Percentiles rank a stretch among this genome's conserved stretches.
Evolutionary conservation across 768 basidiomycete genomes (phyloP).

Genomic region (Cystofilobasidium bisporidii): DNA sequence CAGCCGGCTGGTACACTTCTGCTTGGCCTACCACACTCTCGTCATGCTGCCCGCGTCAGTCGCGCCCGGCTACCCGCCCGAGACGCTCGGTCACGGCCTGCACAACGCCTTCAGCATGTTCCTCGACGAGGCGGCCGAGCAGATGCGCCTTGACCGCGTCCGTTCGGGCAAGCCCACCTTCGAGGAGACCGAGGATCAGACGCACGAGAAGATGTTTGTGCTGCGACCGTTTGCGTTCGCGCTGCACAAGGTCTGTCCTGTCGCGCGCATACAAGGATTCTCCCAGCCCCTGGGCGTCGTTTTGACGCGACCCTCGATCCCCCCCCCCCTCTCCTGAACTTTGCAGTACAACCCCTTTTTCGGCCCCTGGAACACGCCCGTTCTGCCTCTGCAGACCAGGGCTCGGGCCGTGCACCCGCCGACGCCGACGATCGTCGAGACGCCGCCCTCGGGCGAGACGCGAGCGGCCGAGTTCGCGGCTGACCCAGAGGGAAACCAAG

Average conservation of each 20-base stretch:
- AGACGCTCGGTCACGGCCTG: slow-evolving; percentile 17
- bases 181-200: slow-evolving; percentile 6
- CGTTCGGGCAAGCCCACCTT: no score
- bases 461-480: neutral
- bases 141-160: neutral
- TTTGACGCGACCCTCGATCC: no score
- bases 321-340: no score
- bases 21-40: neutral
- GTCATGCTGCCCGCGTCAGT: slow-evolving; percentile 21
- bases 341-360: slow-evolving; percentile 22
- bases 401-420: no score
- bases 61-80: slow-evolving; percentile 15
- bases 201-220: slow-evolving; percentile 23
- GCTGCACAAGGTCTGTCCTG: slow-evolving; percentile 14
- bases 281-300: no score
- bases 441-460: neutral
- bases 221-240: slow-evolving; percentile 20
- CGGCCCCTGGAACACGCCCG: slow-evolving; percentile 12
- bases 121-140: slow-evolving; percentile 26
- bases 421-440: no score
- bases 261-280: no score
- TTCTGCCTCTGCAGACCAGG: neutral
- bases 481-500: neutral
- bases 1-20: slow-evolving; percentile 3
- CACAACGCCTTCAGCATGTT: slow-evolving; percentile 9